Base-by-base conservation (phyloP, 2,329 filamentous ascomycete species). In the Trichoderma gracile region DNA sequence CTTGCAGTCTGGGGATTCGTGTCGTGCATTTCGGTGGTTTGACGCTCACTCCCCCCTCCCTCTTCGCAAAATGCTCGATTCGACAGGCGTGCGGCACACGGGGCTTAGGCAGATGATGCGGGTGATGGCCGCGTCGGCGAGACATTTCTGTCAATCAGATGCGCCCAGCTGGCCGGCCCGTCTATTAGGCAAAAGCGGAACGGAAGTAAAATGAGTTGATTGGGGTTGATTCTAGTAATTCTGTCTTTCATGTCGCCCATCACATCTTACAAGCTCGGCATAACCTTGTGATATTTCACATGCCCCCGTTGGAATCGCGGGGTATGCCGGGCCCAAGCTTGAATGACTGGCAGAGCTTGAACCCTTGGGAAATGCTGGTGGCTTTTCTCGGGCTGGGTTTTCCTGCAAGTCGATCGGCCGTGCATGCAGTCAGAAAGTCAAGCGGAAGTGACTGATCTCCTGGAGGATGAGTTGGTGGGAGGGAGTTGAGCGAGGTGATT, bases 61-160 rank as follows among this genome's bases (percentile, higher is more conserved):
- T 54, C 19, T 33, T 15, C 2, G 12, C 23, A 45, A 42, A 30
- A 40, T 17, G 17, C 17, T n/a, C 27, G 56, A 40, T 40, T 47
- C 43, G 21, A 47, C 45, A 47, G 55, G 43, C 27, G 40, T 27
- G 4, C 12, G 54, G 42, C 42, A 46, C 54, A 57, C 30, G 42
- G 15, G 30, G 56, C 56, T 59, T 50, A 30, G 59, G 59, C 59
- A 62, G 59, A 62, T 62, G 59, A 62, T 54, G 49, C 49, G 59
- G 27, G 59, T 54, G 49, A 21, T 57, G 40, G 40, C 46, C 40
- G 42, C 59, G n/a, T 45, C 47, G 42, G 55, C n/a, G 55, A 58
- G n/a, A n/a, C 27, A 30, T 2, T 54, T 40, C 45, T 38, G 12
- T 62, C 59, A 46, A 62, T 54, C 49, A 62, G 59, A 54, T 19